Evolutionary conservation across 257 asterid species (phyloP), one percentile per base, ranked within the genome.

Genomic region (Forsythia suspensa): DNA sequence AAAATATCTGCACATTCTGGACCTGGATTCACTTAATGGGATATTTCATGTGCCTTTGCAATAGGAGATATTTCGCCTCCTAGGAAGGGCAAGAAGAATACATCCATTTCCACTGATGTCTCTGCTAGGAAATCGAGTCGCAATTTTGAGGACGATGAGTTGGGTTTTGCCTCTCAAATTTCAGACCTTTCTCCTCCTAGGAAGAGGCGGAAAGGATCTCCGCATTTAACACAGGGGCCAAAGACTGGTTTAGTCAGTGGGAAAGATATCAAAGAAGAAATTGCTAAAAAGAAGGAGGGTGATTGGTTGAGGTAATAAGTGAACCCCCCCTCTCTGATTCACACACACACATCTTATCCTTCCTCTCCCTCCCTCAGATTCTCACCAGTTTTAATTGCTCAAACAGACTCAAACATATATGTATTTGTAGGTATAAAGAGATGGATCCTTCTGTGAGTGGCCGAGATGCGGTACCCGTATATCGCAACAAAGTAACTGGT

Each of bases 401-500:
- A 77, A 51, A 70, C 55, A 46, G 39, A 48, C 55, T 46, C 74
- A 34, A 40, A 72, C 65, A 18, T 63, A 16, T 41, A 41, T 79
- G 61, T 71, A 77, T 12, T 78, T 80, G 71, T 81, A 95, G 98
- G 91, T 92, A 91, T 82, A 83, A 80, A 67, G 88, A 88, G 71
- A 86, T 95, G 97, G 97, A 93, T 86, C 91, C 96, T 75, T 81
- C 91, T 40, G 83, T 89, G 20, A 95, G 97, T 48, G 98, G 99
- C 52, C 87, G 88, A 67, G 88, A 84, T 76, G 99, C 99, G 76
- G 97, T 88, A 78, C 84, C 92, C 6, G 86, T 85, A 57, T 95
- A 93, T 87, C 97, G 99, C 59, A 83, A 95, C 83, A 93, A 89
- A 89, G 38, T 72, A 81, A 93, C 99, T 78, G 99, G 99, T 93